These are phyloP conservation scores for Elsinoe australis DNA, from an alignment of 2,329 filamentous ascomycete species.

Conservation along the genomic window DNA sequence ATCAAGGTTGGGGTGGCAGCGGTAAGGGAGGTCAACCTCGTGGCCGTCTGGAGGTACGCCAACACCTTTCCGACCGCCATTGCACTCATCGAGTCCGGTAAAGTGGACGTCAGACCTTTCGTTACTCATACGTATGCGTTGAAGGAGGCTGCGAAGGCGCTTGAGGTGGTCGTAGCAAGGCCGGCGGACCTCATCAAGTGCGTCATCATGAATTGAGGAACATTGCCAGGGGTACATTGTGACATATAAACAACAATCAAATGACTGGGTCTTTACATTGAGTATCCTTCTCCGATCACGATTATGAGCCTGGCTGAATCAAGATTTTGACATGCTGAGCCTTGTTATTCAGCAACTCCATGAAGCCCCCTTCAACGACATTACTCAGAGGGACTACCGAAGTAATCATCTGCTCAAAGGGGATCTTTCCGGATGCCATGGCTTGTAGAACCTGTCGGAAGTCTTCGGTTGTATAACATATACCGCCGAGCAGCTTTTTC, in stretches of 20 bases:
- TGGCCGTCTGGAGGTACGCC: constrained; percentile 2
- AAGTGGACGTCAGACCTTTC: constrained; percentile 2
- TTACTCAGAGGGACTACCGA: constrained; percentile 19
- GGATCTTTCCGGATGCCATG: constrained; percentile 18
- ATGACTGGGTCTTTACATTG: background rate
- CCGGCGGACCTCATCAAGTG: constrained; percentile 15
- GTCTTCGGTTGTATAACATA: constrained; percentile 21
- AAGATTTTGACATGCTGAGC: constrained; percentile 22
- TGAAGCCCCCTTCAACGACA: constrained; percentile 20
- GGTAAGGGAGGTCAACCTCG: background rate
- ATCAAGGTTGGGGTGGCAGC: background rate
- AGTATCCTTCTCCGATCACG: background rate
- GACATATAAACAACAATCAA: too few species aligned
- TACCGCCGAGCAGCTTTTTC: constrained; percentile 19
- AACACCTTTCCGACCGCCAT: constrained; percentile 7
- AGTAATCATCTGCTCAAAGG: constrained; percentile 21
- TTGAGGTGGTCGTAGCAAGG: constrained; percentile 4
- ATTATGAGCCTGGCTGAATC: constrained; percentile 13
- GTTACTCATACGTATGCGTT: constrained; percentile 8
- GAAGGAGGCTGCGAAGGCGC: background rate
- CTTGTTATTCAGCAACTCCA: constrained; percentile 20
- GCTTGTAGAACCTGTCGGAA: constrained; percentile 21
- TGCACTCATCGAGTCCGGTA: background rate
- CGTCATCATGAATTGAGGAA: constrained; percentile 9
- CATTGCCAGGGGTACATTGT: too few species aligned